These are phyloP conservation scores for Dactylorhiza incarnata DNA, from an alignment of 106 monocot genomes.

Conservation along the genomic window DNA sequence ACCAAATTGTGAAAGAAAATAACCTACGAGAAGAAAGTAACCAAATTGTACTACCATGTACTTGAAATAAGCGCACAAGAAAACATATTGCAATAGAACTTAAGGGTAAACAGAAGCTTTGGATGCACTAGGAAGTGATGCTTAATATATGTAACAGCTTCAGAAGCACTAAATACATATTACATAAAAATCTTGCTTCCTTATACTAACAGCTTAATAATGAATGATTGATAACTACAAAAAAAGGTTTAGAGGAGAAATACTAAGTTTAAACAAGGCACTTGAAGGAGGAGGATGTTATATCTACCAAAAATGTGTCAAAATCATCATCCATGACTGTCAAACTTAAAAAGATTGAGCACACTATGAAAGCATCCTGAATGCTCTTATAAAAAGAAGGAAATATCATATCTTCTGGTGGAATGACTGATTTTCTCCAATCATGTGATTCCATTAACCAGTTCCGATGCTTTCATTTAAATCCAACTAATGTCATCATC, in stretches of 20 bases:
- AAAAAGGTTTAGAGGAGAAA: background rate
- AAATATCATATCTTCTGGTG: background rate
- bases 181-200: background rate
- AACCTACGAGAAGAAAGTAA: background rate
- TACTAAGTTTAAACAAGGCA: constrained; percentile 6
- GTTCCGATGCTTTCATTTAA: background rate
- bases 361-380: background rate
- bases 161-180: constrained; percentile 2
- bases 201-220: background rate
- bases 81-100: background rate
- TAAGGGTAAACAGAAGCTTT: background rate
- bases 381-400: background rate
- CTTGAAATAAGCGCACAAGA: background rate
- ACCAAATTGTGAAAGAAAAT: too few species aligned
- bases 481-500: background rate
- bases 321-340: constrained; percentile 1
- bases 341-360: background rate
- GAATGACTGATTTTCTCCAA: background rate
- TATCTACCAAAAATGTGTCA: constrained; percentile 16
- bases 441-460: background rate
- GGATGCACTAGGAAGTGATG: background rate
- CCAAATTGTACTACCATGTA: background rate
- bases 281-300: background rate
- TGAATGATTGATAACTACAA: background rate
- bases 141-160: background rate